Base-by-base conservation (phyloP, 1,284 basidiomycete genomes). In the Rhodofomes roseus region DNA sequence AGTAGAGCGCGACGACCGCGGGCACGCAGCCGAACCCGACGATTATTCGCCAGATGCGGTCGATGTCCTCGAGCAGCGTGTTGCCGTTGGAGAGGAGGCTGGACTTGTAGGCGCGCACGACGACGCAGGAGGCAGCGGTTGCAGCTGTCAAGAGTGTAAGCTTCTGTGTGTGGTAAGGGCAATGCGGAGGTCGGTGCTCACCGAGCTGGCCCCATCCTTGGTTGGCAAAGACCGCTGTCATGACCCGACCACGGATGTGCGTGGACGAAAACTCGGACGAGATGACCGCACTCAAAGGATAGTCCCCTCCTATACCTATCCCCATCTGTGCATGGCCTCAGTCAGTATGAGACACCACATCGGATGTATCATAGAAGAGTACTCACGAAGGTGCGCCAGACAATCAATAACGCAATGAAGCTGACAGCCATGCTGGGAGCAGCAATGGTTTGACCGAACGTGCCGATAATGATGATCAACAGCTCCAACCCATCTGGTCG, bases 221-320 rank as follows among this genome's bases (percentile, higher is more conserved):
- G 36, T 77, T 73, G 0, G 87, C 82, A 65, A 91, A 91, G 2
- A 89, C 86, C 4, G 85, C 85, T 2, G 83, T 82, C 84, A 91
- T 89, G 73, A 92, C 80, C 2, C 87, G 78, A 55, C 89, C 89
- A 63, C 89, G 82, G 31, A 87, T 89, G 60, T 82, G 80, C 37
- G 85, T 87, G 0, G 89, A 81, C 3, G 92, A 87, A 67, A 93
- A 93, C 70, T 95, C 92, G 36, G 85, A 87, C 4, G 85, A 82
- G 62, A 89, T 88, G 62, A 87, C 81, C 1, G 87, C 85, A 54
- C 77, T 80, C 2, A 89, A 72, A 23, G 87, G 87, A 64, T 89
- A 89, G 66, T 88, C 85, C 44, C 92, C 92, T 31, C 90, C 87
- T 27, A 90, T 87, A 2, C 88, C 87, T 5, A 90, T 68, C 1